phyloP scores from a whole-genome alignment of 305 asterid species.

The Solanum hybrid region DNA sequence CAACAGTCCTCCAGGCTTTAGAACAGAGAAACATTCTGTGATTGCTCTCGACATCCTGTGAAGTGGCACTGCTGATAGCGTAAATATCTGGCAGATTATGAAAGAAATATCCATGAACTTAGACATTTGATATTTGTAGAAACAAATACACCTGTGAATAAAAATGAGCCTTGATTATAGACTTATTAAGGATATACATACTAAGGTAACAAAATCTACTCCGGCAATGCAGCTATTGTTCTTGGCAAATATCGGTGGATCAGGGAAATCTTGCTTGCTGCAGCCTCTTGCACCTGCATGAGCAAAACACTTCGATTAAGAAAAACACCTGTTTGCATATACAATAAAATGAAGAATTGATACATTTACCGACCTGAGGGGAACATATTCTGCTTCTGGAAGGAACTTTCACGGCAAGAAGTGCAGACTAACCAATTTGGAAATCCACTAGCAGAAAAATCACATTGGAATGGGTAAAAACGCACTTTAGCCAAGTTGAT shows the following conservation, averaged over 20 bases:
- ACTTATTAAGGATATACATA: conserved; percentile 16
- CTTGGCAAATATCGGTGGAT: conserved; percentile 15
- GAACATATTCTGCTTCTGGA: conserved; percentile 17
- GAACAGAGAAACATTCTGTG: conserved; percentile 53
- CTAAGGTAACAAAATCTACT: conserved; percentile 73
- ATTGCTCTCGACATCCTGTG: conserved; percentile 62
- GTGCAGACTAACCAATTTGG: conserved; percentile 70
- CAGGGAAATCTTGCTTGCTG: conserved; percentile 8
- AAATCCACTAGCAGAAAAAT: conserved; percentile 47
- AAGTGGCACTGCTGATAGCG: conserved; percentile 78
- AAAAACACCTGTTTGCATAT: background rate
- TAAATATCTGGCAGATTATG: conserved; percentile 58
- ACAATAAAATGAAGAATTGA: background rate
- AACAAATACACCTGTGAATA: background rate
- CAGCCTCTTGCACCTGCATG: conserved; percentile 25
- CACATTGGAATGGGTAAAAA: conserved; percentile 62
- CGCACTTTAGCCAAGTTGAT: conserved; percentile 33
- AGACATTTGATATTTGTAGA: background rate
- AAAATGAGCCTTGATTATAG: background rate
- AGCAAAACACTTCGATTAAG: background rate
- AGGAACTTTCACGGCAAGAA: conserved; percentile 31
- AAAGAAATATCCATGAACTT: background rate
- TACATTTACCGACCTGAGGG: conserved; percentile 20
- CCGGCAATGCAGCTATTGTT: conserved; percentile 60
- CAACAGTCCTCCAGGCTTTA: conserved; percentile 80